A percentile compares a stretch with the other conserved stretches of the same genome.
Conservation (phyloP, 495 filamentous ascomycete species). For the Pyrenopolyporus hunteri region DNA sequence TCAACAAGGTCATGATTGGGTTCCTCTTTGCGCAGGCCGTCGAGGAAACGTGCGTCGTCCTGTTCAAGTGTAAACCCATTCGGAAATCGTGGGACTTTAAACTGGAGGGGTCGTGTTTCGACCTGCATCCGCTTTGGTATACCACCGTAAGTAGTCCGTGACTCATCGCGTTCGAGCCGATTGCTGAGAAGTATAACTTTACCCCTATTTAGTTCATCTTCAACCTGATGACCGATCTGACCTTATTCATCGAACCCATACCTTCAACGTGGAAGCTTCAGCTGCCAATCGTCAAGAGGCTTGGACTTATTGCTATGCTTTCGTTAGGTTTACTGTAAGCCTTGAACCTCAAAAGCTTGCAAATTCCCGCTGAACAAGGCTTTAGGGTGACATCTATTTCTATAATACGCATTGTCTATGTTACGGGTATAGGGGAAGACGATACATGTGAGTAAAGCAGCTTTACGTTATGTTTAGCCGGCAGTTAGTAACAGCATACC, state of each 20-base stretch:
- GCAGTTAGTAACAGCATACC: neutral
- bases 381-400: constrained; percentile 28
- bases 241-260: constrained; percentile 41
- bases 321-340: constrained; percentile 50
- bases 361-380: neutral
- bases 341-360: neutral
- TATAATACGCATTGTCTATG: constrained; percentile 30
- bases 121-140: constrained; percentile 37
- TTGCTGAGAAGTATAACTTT: neutral
- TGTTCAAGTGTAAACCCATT: constrained; percentile 33
- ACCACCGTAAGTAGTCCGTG: constrained; percentile 24
- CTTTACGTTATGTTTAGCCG: neutral
- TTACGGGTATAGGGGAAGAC: constrained; percentile 12
- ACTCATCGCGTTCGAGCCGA: neutral
- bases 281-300: constrained; percentile 47
- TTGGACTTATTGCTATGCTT: constrained; percentile 53
- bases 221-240: constrained; percentile 37
- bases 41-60: constrained; percentile 32
- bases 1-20: constrained; percentile 31
- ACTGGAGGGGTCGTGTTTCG: constrained; percentile 29
- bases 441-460: constrained; percentile 25
- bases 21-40: constrained; percentile 30
- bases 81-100: constrained; percentile 32
- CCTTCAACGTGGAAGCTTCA: constrained; percentile 39
- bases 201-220: constrained; percentile 33